Evolutionary conservation across 805 yeast genomes (phyloP).

Genomic region (Starmerella gropengiesseri): DNA sequence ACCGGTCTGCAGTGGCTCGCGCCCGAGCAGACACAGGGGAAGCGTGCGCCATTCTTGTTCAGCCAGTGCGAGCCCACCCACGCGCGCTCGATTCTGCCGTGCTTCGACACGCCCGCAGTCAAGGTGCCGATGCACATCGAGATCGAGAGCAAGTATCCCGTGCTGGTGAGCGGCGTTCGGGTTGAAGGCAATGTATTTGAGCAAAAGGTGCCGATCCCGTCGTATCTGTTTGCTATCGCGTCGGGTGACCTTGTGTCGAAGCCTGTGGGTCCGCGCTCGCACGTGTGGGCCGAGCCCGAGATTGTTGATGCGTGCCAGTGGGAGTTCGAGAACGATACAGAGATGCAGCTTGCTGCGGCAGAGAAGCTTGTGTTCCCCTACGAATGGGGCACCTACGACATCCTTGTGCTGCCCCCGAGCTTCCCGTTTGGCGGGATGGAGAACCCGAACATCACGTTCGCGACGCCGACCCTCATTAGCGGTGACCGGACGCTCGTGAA

Average conservation of each 20-base stretch:
- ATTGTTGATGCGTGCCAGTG: conserved; percentile 56
- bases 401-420: conserved; percentile 63
- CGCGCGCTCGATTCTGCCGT: conserved; percentile 77
- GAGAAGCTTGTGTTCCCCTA: conserved; percentile 66
- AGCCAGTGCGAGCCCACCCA: conserved; percentile 90
- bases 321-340: conserved; percentile 70
- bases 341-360: conserved; percentile 65
- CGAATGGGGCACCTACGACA: conserved; percentile 78
- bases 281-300: conserved; percentile 67
- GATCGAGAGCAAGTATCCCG: conserved; percentile 55
- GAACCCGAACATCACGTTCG: conserved; percentile 82
- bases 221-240: conserved; percentile 74
- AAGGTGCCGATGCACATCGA: conserved; percentile 53
- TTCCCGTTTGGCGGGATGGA: conserved; percentile 94
- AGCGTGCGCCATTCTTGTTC: conserved; percentile 58
- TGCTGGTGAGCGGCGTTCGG: conserved; percentile 62
- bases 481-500: conserved; percentile 79
- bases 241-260: conserved; percentile 64
- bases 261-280: conserved; percentile 75
- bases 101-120: conserved; percentile 81
- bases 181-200: conserved; percentile 33
- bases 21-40: conserved; percentile 64
- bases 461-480: conserved; percentile 76
- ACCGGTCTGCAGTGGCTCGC: conserved; percentile 81
- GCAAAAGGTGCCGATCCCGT: conserved; percentile 77